Evolutionary conservation across 768 basidiomycete genomes (phyloP), one percentile per base, ranked within the genome.

Genomic region (Mycena capillaripes): DNA sequence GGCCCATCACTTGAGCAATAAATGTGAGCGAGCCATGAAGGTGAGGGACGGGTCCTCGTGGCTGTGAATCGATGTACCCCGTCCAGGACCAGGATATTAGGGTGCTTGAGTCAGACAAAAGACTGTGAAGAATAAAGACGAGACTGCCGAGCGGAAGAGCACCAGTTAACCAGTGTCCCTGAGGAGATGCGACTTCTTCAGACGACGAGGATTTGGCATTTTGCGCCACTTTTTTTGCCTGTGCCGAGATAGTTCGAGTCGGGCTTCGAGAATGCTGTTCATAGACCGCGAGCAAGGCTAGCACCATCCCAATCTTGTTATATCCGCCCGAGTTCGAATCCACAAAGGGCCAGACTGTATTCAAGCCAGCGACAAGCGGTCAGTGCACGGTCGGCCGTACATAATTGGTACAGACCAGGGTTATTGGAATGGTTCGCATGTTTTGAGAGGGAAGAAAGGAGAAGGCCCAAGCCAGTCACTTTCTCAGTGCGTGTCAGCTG

Each of bases 51-150:
- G 95, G 95, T 0, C 95, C 95, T 59, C 83, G 87, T 38, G 91
- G 87, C 4, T 78, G 77, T 42, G 87, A 82, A 52, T 92, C 83
- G 25, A 90, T 88, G 73, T 92, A 97, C n/a, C 95, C 95, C 0
- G 94, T 93, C 95, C 95, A 97, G 2, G 93, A 92, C 93, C 94
- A 96, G 23, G 94, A 90, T 69, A 96, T 86, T 53, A 96, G 87
- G 0, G 95, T 94, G 74, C 91, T 92, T 2, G 93, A 84, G 68
- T 97, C 95, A 3, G 91, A 87, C 60, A 95, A 82, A 50, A 95
- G 85, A 55, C 89, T 91, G 76, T 96, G 93, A 0, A 95, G 77
- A 16, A 89, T 88, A 82, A 93, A 96, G 12, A 96, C 79, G 32
- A 94, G 82, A 36, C 89, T 87, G 3, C 93, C 94, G 11, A 95